phyloP scores from a whole-genome alignment of 2,329 filamentous ascomycete genomes.

The Fusarium lyarnte region DNA sequence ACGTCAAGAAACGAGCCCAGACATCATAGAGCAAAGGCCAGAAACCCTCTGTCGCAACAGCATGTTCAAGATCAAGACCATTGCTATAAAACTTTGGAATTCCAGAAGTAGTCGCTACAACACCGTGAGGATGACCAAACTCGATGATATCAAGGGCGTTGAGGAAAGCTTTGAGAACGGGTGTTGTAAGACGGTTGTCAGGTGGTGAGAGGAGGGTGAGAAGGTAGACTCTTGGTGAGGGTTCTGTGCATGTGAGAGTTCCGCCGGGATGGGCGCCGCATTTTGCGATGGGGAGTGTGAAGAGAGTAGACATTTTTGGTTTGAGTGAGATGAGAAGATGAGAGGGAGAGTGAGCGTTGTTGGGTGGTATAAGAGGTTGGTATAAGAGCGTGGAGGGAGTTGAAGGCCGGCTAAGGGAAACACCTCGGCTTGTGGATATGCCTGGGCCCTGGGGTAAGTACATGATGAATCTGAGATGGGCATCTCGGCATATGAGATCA shows the following conservation, averaged over 20 bases:
- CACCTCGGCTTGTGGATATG: conserved; percentile 35
- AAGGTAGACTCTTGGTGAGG: conserved; percentile 72
- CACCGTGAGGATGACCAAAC: conserved; percentile 71
- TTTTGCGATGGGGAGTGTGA: conserved; percentile 64
- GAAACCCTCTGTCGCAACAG: conserved; percentile 68
- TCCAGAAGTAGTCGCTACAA: conserved; percentile 78
- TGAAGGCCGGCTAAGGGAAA: conserved; percentile 3
- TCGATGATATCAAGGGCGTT: conserved; percentile 80
- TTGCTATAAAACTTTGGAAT: conserved; percentile 86
- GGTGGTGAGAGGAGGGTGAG: conserved; percentile 76
- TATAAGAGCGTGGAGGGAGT: conserved; percentile 14
- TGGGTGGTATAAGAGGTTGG: conserved; percentile 2
- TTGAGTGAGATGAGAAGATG: not conserved
- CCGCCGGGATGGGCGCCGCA: conserved; percentile 60
- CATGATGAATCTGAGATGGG: not conserved
- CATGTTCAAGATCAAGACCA: conserved; percentile 79
- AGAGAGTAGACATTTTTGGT: conserved; percentile 43
- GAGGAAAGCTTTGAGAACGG: conserved; percentile 73
- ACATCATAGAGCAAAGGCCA: conserved; percentile 71
- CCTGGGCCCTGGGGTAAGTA: conserved; percentile 9
- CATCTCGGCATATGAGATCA: conserved; percentile 13
- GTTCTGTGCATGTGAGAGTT: conserved; percentile 69
- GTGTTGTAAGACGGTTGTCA: conserved; percentile 79
- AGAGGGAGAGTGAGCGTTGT: not conserved
- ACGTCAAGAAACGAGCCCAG: conserved; percentile 66